Base-by-base conservation (phyloP, 345 rosid species). In the Trapa bicornis region DNA sequence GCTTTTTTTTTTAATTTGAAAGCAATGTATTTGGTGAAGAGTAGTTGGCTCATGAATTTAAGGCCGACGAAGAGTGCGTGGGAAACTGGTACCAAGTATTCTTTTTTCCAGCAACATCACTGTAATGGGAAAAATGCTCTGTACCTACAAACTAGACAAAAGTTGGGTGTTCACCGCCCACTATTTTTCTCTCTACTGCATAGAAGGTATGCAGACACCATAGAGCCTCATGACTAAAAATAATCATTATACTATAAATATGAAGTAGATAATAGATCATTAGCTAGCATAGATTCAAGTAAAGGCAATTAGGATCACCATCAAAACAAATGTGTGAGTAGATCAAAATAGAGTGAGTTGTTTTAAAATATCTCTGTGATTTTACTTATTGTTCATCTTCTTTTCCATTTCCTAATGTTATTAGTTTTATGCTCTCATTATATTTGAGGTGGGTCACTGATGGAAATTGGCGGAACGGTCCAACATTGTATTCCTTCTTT, bases 391-490 rank as follows among this genome's bases (percentile, higher is more conserved):
- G 29, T 22, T 22, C 29, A 22, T 22, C 29, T 22, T 22, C 29
- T 22, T 22, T 22, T 22, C 29, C 29, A 35, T 29, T 2, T 5
- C 82, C 79, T 73, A 85, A 87, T 72, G 79, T 71, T 72, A 73
- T 81, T 77, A 65, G 81, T 71, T 67, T 22, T 22, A 22, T 22
- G 29, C 29, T 73, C 86, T 89, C 89, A 87, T 79, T 84, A 71
- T 69, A 87, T 82, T 75, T 87, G 96, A 80, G 83, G 88, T 79
- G 89, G 84, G 85, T 85, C 72, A 53, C 91, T 80, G 72, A 86
- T 86, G 66, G 82, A 92, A 75, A 79, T 86, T 62, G 89, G 74
- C 57, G 92, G 89, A 78, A 85, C 79, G 68, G 88, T 22, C 29
- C 29, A 22, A 22, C 29, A 22, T 22, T 22, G 29, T 22, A 22